Conservation (phyloP, 140 eudicot species). For the Cichorium intybus region DNA sequence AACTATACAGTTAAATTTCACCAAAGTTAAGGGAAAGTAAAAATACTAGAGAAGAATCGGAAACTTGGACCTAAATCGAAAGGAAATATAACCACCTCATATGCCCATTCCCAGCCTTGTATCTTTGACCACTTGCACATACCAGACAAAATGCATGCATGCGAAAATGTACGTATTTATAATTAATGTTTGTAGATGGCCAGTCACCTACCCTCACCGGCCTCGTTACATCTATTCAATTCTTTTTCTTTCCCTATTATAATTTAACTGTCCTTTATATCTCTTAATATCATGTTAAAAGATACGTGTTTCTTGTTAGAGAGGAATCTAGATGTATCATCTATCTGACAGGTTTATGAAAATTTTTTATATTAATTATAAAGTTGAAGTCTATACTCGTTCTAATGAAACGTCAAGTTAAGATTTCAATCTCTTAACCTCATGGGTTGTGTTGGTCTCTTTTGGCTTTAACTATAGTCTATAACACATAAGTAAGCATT, state of each 20-base stretch:
- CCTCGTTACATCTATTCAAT: not conserved
- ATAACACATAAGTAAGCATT: not conserved
- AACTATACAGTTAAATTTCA: too few species aligned
- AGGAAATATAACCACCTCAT: not conserved
- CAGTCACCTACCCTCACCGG: constrained; percentile 26
- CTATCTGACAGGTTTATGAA: not conserved
- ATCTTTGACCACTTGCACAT: constrained; percentile 11
- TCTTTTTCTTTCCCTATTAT: not conserved
- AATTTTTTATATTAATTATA: too few species aligned
- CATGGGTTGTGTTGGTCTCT: not conserved
- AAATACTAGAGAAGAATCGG: too few species aligned
- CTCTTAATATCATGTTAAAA: not conserved
- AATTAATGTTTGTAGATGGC: constrained; percentile 25
- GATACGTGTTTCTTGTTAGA: not conserved
- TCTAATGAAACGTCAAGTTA: not conserved
- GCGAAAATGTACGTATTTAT: not conserved
- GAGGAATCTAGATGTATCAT: not conserved
- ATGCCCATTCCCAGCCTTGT: not conserved
- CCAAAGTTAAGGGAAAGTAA: too few species aligned
- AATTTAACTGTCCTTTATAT: not conserved
- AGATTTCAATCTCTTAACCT: too few species aligned
- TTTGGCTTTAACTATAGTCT: not conserved
- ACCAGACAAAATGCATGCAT: not conserved
- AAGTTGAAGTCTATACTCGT: not conserved
- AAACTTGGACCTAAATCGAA: too few species aligned